Percentiles rank a stretch among this genome's conserved stretches.
Evolutionary conservation across 2,329 filamentous ascomycete genomes (phyloP).

Genomic region (Ilyonectria robusta): DNA sequence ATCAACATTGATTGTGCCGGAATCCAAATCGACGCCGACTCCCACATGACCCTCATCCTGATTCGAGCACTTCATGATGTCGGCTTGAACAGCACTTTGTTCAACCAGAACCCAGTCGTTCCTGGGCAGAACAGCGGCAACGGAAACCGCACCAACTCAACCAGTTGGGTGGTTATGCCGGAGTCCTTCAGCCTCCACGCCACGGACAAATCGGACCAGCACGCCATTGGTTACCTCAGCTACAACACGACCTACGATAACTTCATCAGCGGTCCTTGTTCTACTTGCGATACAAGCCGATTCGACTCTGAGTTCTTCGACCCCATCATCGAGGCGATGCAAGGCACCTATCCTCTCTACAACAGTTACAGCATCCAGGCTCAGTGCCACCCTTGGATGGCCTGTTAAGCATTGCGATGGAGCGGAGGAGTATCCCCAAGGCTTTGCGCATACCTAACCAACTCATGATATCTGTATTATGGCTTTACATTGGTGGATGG

Average conservation of each 20-base stretch:
- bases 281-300: slow-evolving; percentile 53
- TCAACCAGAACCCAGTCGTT: slow-evolving; percentile 57
- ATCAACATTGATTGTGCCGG: slow-evolving; percentile 56
- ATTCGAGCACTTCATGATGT: slow-evolving; percentile 57
- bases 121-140: slow-evolving; percentile 51
- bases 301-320: slow-evolving; percentile 56
- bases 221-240: slow-evolving; percentile 52
- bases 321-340: slow-evolving; percentile 55
- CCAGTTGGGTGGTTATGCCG: slow-evolving; percentile 58
- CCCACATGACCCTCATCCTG: slow-evolving; percentile 57
- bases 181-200: slow-evolving; percentile 55
- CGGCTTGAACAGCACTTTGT: slow-evolving; percentile 56
- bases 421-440: background rate
- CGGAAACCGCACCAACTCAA: slow-evolving; percentile 42
- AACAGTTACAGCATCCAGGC: slow-evolving; percentile 56
- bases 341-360: slow-evolving; percentile 57
- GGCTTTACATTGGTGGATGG: slow-evolving; percentile 24
- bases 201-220: slow-evolving; percentile 51
- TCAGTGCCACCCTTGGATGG: slow-evolving; percentile 57
- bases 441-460: background rate
- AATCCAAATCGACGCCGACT: slow-evolving; percentile 55
- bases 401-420: slow-evolving; percentile 46
- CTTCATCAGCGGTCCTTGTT: slow-evolving; percentile 55
- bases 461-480: slow-evolving; percentile 27
- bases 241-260: slow-evolving; percentile 57